These are phyloP conservation scores for Arachnomyces sp. DNA, from an alignment of 2,329 filamentous ascomycete species.

Conservation along the genomic window DNA sequence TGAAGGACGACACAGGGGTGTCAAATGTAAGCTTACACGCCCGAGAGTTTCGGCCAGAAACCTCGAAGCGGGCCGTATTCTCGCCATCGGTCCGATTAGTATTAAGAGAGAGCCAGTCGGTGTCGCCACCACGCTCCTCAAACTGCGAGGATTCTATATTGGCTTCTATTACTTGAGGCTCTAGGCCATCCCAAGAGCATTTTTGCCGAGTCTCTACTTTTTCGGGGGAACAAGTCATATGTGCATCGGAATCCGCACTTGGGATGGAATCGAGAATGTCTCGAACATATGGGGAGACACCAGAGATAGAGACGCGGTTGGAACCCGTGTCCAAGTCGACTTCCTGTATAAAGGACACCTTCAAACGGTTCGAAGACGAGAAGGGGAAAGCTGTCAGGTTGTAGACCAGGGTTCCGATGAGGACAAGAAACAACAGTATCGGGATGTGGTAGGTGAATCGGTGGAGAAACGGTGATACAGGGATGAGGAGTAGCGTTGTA, in stretches of 20 bases:
- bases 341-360: conserved; percentile 77
- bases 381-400: conserved; percentile 86
- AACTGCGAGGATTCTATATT: conserved; percentile 35
- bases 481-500: conserved; percentile 63
- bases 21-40: conserved; percentile 68
- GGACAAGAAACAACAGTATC: conserved; percentile 63
- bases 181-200: conserved; percentile 64
- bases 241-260: conserved; percentile 53
- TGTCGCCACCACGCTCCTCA: conserved; percentile 17
- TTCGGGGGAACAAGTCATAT: conserved; percentile 44
- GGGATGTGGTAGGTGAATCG: conserved; percentile 78
- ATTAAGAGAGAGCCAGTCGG: conserved; percentile 61
- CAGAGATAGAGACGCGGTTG: conserved; percentile 61
- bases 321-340: conserved; percentile 66
- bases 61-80: conserved; percentile 51
- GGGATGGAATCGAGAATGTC: conserved; percentile 62
- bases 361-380: conserved; percentile 67
- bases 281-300: conserved; percentile 58
- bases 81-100: conserved; percentile 39
- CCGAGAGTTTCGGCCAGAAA: conserved; percentile 68
- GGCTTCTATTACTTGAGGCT: conserved; percentile 53
- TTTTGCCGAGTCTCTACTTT: conserved; percentile 39
- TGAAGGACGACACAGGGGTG: conserved; percentile 55
- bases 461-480: conserved; percentile 76
- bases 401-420: conserved; percentile 69